Conservation (phyloP, 2,329 filamentous ascomycete species). For the Phialocephala subalpina region DNA sequence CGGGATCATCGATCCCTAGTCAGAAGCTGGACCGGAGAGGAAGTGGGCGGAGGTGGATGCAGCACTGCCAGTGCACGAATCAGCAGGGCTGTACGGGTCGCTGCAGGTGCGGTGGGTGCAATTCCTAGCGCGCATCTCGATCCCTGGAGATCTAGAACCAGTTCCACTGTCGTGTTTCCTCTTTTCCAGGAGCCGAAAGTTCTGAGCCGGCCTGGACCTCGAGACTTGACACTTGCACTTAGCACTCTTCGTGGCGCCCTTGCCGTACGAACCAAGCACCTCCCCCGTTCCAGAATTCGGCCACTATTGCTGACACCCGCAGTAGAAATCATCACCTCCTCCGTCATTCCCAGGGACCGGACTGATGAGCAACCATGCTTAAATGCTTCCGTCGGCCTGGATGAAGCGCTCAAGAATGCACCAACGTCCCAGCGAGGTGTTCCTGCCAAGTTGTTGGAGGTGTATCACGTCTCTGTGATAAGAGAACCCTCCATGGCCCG, state of each 20-base stretch:
- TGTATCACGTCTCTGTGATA: neutral
- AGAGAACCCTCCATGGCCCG: neutral
- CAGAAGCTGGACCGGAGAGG: neutral
- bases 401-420: neutral
- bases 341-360: conserved; percentile 6
- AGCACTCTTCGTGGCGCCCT: neutral
- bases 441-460: neutral
- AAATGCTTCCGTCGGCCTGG: conserved; percentile 10
- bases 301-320: conserved; percentile 7
- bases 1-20: conserved; percentile 4
- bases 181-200: neutral
- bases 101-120: neutral
- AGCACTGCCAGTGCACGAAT: neutral
- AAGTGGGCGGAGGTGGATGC: neutral
- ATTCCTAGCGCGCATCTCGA: neutral
- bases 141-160: neutral
- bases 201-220: neutral
- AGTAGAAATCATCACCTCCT: conserved; percentile 4
- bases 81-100: neutral
- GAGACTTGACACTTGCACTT: neutral
- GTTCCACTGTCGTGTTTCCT: neutral
- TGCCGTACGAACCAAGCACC: neutral
- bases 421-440: neutral
- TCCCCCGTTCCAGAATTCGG: neutral
- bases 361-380: conserved; percentile 3